phyloP scores from a whole-genome alignment of 1,139 yeast species.

The Arxiozyma heterogenica region DNA sequence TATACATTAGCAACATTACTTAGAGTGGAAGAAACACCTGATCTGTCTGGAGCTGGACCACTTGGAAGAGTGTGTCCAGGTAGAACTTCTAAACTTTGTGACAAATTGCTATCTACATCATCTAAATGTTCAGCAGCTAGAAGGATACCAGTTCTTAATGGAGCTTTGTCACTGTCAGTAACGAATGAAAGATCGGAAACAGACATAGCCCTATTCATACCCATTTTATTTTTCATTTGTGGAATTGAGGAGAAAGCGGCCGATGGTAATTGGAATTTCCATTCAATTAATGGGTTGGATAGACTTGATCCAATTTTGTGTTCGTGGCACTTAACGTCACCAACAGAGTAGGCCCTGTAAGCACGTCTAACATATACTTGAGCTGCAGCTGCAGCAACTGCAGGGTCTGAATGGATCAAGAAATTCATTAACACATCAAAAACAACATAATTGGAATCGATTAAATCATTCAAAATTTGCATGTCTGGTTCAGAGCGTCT shows the following conservation, averaged over 20 bases:
- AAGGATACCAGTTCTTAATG: slow-evolving; percentile 77
- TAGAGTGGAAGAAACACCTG: slow-evolving; percentile 37
- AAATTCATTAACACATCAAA: slow-evolving; percentile 93
- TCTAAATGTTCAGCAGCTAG: slow-evolving; percentile 78
- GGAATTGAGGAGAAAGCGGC: slow-evolving; percentile 65
- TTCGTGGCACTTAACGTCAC: slow-evolving; percentile 59
- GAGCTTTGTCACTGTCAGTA: slow-evolving; percentile 54
- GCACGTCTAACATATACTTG: slow-evolving; percentile 96
- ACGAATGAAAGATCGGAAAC: slow-evolving; percentile 86
- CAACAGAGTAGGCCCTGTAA: slow-evolving; percentile 88
- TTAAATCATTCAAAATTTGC: slow-evolving; percentile 76
- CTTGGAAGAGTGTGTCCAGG: slow-evolving; percentile 37
- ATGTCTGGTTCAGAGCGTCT: slow-evolving; percentile 77
- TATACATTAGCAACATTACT: slow-evolving; percentile 77
- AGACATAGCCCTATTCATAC: slow-evolving; percentile 78
- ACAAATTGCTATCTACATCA: slow-evolving; percentile 75
- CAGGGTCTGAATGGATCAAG: slow-evolving; percentile 71
- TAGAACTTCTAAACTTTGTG: slow-evolving; percentile 65
- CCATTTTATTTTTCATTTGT: slow-evolving; percentile 37
- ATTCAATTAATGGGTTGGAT: slow-evolving; percentile 60
- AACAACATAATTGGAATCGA: slow-evolving; percentile 91
- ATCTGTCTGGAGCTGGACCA: slow-evolving; percentile 40
- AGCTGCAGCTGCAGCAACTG: slow-evolving; percentile 91
- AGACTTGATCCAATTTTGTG: slow-evolving; percentile 12
- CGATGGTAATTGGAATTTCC: slow-evolving; percentile 87